phyloP scores from a whole-genome alignment of 129 eudicot genomes.

The Arctium lappa region DNA sequence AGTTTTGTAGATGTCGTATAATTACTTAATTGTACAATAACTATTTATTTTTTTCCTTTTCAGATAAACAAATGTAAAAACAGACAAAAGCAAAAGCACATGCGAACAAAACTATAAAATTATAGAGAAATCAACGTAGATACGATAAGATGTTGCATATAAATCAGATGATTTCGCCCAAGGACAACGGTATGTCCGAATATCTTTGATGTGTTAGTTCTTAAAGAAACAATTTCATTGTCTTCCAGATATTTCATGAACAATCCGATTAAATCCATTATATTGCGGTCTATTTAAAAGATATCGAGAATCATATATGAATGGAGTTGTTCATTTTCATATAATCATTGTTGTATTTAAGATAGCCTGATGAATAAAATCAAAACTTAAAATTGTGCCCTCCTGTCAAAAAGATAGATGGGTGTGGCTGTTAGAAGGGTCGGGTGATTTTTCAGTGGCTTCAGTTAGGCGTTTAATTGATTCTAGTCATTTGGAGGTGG shows the following conservation, averaged over 20 bases:
- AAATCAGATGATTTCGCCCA: background rate
- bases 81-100: background rate
- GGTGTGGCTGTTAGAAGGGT: no score
- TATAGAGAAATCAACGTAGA: background rate
- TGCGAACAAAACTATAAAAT: background rate
- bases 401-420: no score
- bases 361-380: background rate
- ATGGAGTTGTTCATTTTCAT: background rate
- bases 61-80: background rate
- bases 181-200: background rate
- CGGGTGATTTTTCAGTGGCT: no score
- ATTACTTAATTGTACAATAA: background rate
- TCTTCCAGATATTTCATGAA: background rate
- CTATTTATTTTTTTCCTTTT: background rate
- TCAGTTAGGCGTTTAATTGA: no score
- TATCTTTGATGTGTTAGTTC: background rate
- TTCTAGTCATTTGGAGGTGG: no score
- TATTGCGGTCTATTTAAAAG: background rate
- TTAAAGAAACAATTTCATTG: background rate
- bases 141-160: conserved; percentile 1
- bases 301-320: background rate
- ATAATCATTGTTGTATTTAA: background rate
- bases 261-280: background rate
- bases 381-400: no score
- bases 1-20: background rate